Evolutionary conservation across 2,329 filamentous ascomycete species (phyloP).

Genomic region (Onygena corvina): DNA sequence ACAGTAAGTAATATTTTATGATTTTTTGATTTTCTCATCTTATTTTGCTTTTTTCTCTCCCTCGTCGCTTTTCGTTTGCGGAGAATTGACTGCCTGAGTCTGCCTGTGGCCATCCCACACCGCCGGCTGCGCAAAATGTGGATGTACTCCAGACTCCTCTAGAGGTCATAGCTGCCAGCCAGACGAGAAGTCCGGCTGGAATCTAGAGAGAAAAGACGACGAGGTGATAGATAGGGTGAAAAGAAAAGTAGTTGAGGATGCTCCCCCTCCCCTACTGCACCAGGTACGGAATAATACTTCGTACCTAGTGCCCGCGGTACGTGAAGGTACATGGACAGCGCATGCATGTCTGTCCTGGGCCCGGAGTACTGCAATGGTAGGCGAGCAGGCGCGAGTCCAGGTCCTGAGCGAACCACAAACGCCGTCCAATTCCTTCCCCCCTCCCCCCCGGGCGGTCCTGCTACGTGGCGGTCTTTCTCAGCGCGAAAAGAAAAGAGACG

Average conservation of each 20-base stretch:
- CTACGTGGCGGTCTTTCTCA: constrained; percentile 3
- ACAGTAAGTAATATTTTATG: too few relatives aligned
- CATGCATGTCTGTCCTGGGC: not conserved
- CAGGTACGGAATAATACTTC: too few relatives aligned
- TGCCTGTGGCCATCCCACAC: not conserved
- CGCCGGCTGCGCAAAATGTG: not conserved
- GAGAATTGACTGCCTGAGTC: not conserved
- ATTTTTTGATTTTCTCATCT: not conserved
- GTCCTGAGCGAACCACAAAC: not conserved
- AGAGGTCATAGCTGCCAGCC: not conserved
- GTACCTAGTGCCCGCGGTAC: not conserved
- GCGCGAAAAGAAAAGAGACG: not conserved
- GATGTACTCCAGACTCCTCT: constrained; percentile 3
- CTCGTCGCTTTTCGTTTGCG: not conserved
- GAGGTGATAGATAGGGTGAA: not conserved
- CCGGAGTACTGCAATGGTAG: constrained; percentile 1
- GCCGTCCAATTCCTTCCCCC: not conserved
- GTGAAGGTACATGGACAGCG: not conserved
- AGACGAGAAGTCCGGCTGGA: too few relatives aligned
- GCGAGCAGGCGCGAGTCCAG: constrained; percentile 5
- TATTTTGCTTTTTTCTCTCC: not conserved
- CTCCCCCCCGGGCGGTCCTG: not conserved
- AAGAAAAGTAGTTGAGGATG: constrained; percentile 1
- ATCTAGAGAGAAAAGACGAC: not conserved
- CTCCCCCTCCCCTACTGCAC: not conserved